A percentile compares a stretch with the other conserved stretches of the same genome.
Evolutionary conservation across 225 moss, liverwort and hornwort genomes (phyloP).

Genomic region (Physcomitrium patens): DNA sequence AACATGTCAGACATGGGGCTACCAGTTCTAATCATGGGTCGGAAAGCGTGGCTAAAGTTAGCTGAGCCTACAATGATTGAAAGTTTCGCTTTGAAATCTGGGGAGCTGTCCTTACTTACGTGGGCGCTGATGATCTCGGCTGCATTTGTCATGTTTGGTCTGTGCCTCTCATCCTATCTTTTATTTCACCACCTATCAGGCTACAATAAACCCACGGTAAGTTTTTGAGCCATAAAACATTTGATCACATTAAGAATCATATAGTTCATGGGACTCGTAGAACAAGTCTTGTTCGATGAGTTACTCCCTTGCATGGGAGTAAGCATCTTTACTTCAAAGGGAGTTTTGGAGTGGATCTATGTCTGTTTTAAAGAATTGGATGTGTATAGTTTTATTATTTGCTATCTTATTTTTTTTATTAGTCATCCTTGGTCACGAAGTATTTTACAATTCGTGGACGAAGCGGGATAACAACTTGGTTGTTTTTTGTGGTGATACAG

Average conservation of each 20-base stretch:
- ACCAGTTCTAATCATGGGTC: conserved; percentile 43
- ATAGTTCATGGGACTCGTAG: background rate
- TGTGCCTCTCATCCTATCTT: conserved; percentile 53
- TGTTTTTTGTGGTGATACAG: conserved; percentile 37
- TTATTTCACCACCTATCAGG: conserved; percentile 57
- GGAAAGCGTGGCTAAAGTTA: conserved; percentile 45
- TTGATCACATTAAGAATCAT: background rate
- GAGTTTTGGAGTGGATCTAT: background rate
- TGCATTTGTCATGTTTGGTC: conserved; percentile 49
- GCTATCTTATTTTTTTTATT: too few species aligned
- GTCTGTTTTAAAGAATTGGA: background rate
- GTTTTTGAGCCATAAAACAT: background rate
- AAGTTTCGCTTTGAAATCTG: conserved; percentile 23
- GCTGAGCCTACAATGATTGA: conserved; percentile 36
- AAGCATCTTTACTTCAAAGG: background rate
- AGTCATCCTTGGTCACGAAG: background rate
- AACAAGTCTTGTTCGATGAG: background rate
- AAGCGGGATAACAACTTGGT: conserved; percentile 9
- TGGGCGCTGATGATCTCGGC: conserved; percentile 60
- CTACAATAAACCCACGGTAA: conserved; percentile 57
- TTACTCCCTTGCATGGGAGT: background rate
- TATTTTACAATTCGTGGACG: background rate
- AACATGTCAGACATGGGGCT: conserved; percentile 37
- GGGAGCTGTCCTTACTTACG: conserved; percentile 32
- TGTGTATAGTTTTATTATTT: background rate